Percentiles rank a stretch among this genome's conserved stretches.
These are phyloP conservation scores for Pythium graminicola DNA, from an alignment of 352 stramenopile genomes.

Conservation along the genomic window DNA sequence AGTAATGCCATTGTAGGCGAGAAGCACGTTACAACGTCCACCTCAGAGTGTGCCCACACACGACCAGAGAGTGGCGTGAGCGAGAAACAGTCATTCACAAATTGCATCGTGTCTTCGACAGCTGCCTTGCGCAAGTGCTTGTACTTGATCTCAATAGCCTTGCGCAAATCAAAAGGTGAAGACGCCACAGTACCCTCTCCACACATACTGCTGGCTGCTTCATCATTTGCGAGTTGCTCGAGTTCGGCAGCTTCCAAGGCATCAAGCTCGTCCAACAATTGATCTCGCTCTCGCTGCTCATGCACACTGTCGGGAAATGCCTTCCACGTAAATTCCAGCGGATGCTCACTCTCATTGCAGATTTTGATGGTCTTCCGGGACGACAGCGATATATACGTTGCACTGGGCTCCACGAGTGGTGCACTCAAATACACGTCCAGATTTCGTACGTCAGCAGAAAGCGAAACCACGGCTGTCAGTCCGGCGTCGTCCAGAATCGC, in stretches of 20 bases:
- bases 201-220: slow-evolving; percentile 9
- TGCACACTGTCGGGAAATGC: slow-evolving; percentile 65
- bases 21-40: slow-evolving; percentile 91
- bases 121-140: slow-evolving; percentile 83
- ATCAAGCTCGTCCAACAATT: slow-evolving; percentile 79
- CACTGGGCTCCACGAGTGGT: slow-evolving; percentile 71
- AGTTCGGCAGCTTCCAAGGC: slow-evolving; percentile 69
- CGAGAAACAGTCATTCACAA: slow-evolving; percentile 91
- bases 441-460: slow-evolving; percentile 72
- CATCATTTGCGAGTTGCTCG: slow-evolving; percentile 62
- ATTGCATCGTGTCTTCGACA: slow-evolving; percentile 90
- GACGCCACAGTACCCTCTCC: background rate
- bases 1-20: slow-evolving; percentile 67
- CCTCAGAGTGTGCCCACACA: slow-evolving; percentile 90
- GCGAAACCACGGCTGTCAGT: slow-evolving; percentile 55
- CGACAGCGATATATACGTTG: slow-evolving; percentile 90
- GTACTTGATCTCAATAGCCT: slow-evolving; percentile 89
- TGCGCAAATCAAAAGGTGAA: slow-evolving; percentile 54
- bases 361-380: slow-evolving; percentile 90
- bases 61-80: slow-evolving; percentile 84
- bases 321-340: slow-evolving; percentile 91
- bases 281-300: slow-evolving; percentile 78
- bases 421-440: slow-evolving; percentile 89
- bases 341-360: slow-evolving; percentile 89
- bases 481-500: slow-evolving; percentile 80